Percentiles rank a stretch among this genome's conserved stretches.
These are phyloP conservation scores for Geosiphon pyriformis DNA, from an alignment of 192 early-diverging fungal species.

Conservation along the genomic window DNA sequence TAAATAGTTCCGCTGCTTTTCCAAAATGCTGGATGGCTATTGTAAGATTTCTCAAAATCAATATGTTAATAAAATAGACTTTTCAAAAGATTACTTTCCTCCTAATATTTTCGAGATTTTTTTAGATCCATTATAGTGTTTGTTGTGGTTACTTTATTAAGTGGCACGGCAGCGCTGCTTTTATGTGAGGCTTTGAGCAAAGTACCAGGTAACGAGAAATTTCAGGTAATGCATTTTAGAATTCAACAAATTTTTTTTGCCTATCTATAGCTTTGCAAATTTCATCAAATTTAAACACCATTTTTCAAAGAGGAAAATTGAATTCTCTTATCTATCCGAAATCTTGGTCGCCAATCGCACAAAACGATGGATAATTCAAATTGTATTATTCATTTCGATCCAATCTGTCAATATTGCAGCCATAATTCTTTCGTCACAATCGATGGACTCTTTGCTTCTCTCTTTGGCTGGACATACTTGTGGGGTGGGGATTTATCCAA, in stretches of 20 bases:
- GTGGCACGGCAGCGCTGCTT: constrained; percentile 58
- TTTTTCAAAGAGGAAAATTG: constrained; percentile 48
- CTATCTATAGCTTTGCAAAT: constrained; percentile 19
- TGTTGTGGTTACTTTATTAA: constrained; percentile 51
- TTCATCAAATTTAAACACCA: not conserved
- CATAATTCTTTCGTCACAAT: constrained; percentile 64
- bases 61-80: too few relatives aligned
- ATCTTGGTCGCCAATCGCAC: constrained; percentile 8
- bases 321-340: constrained; percentile 55
- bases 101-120: too few relatives aligned
- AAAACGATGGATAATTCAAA: constrained; percentile 56
- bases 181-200: constrained; percentile 64
- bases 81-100: too few relatives aligned
- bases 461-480: constrained; percentile 57
- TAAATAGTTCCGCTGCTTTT: constrained; percentile 49
- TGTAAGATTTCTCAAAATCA: constrained; percentile 28
- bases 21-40: constrained; percentile 49
- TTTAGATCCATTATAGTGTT: constrained; percentile 53
- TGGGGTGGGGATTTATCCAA: constrained; percentile 56
- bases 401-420: constrained; percentile 68
- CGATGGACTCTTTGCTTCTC: constrained; percentile 62
- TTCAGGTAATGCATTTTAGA: constrained; percentile 45
- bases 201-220: constrained; percentile 64
- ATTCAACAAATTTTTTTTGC: too few relatives aligned
- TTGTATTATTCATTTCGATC: constrained; percentile 59